Conservation (phyloP, 495 filamentous ascomycete species). For the Hypoxylon fuscum region DNA sequence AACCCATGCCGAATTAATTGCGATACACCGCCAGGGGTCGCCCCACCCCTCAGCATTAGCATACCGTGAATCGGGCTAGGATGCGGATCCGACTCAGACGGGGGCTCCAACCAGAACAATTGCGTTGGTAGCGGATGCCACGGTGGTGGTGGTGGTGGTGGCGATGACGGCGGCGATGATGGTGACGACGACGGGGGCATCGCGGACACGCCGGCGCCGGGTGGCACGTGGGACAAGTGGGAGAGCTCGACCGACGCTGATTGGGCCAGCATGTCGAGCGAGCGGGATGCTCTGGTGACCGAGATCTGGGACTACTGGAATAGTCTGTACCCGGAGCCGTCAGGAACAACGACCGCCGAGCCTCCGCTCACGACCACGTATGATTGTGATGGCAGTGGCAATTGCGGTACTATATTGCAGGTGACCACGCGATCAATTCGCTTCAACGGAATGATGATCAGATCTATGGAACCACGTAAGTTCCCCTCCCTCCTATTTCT, state of each 20-base stretch:
- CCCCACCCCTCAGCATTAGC: neutral
- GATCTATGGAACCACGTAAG: neutral
- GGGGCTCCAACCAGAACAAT: neutral
- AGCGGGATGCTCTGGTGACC: neutral
- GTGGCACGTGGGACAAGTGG: neutral
- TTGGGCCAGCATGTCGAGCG: neutral
- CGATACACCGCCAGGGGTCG: neutral
- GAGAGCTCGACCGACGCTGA: neutral
- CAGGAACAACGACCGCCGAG: neutral
- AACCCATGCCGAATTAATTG: neutral
- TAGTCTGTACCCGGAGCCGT: neutral
- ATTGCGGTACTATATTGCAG: neutral
- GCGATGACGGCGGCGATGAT: neutral
- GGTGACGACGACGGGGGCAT: neutral
- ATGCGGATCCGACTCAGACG: neutral
- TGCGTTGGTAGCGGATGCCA: conserved; percentile 14
- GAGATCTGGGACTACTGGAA: neutral
- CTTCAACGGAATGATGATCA: neutral
- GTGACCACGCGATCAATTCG: neutral
- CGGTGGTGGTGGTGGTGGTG: neutral
- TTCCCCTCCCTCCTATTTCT: neutral
- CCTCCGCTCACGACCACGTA: neutral
- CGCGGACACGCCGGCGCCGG: neutral
- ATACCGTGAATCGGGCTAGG: neutral
- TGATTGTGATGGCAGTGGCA: neutral